These are phyloP conservation scores for Lactarius quietus DNA, from an alignment of 768 basidiomycete species.

Conservation along the genomic window DNA sequence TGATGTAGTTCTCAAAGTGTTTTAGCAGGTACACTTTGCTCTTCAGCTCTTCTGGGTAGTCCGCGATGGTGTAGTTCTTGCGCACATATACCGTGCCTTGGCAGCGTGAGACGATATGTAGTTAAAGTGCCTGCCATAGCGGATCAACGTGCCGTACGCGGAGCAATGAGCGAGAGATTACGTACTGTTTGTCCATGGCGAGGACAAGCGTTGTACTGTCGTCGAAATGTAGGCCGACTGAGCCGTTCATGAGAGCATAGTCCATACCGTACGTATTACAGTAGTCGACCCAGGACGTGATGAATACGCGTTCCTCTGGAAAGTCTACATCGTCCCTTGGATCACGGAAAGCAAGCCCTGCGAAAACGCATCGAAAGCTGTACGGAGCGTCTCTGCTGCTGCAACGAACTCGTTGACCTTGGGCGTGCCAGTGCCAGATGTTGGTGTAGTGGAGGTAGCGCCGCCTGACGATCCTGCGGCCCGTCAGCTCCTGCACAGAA, in stretches of 20 bases:
- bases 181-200: constrained; percentile 83
- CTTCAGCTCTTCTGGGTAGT: constrained; percentile 82
- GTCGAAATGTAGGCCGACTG: constrained; percentile 94
- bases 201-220: constrained; percentile 87
- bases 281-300: constrained; percentile 99
- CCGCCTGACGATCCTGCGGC: constrained; percentile 15
- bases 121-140: constrained; percentile 70
- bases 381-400: constrained; percentile 46
- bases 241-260: constrained; percentile 95
- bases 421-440: constrained; percentile 25
- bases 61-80: constrained; percentile 63
- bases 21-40: constrained; percentile 90
- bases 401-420: constrained; percentile 64
- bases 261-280: constrained; percentile 99
- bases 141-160: constrained; percentile 6
- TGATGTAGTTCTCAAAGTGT: constrained; percentile 94
- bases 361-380: constrained; percentile 68
- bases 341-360: constrained; percentile 60
- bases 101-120: constrained; percentile 70
- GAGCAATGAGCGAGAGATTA: constrained; percentile 22
- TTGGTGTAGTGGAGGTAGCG: no score
- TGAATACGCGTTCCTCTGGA: constrained; percentile 76
- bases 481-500: background rate
- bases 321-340: constrained; percentile 52
- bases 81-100: constrained; percentile 66